Evolutionary conservation across 352 stramenopile genomes (phyloP).

Genomic region (Elongisporangium undulatum): DNA sequence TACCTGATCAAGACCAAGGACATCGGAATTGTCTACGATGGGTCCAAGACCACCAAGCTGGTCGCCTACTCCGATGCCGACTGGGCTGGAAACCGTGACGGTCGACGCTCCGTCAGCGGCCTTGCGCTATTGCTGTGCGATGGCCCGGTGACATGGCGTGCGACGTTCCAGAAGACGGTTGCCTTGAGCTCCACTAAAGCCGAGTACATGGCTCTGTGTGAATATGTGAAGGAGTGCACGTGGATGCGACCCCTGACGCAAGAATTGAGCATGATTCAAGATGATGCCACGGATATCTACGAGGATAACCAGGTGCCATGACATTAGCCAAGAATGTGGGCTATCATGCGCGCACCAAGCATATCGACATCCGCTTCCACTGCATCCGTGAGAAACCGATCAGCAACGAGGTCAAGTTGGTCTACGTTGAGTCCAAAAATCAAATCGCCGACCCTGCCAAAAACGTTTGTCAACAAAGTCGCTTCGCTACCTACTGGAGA

Average conservation of each 20-base stretch:
- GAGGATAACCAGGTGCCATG: constrained; percentile 20
- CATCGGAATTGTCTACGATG: constrained; percentile 7
- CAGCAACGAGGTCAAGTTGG: constrained; percentile 7
- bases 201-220: constrained; percentile 20
- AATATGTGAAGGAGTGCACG: constrained; percentile 14
- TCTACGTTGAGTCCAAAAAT: constrained; percentile 17
- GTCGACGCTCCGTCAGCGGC: constrained; percentile 14
- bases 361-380: constrained; percentile 18
- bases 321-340: constrained; percentile 19
- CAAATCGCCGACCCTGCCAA: constrained; percentile 18
- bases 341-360: constrained; percentile 14
- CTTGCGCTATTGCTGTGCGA: constrained; percentile 11
- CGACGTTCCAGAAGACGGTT: constrained; percentile 15
- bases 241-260: constrained; percentile 12
- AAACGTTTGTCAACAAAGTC: constrained; percentile 13
- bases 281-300: constrained; percentile 11
- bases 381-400: constrained; percentile 15
- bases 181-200: constrained; percentile 17
- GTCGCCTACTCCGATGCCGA: constrained; percentile 14
- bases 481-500: constrained; percentile 10
- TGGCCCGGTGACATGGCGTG: constrained; percentile 10
- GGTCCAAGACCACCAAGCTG: constrained; percentile 1
- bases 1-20: constrained; percentile 16
- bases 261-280: constrained; percentile 4
- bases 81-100: constrained; percentile 12